Conservation (phyloP, 768 basidiomycete species). For the Collybia sp. region DNA sequence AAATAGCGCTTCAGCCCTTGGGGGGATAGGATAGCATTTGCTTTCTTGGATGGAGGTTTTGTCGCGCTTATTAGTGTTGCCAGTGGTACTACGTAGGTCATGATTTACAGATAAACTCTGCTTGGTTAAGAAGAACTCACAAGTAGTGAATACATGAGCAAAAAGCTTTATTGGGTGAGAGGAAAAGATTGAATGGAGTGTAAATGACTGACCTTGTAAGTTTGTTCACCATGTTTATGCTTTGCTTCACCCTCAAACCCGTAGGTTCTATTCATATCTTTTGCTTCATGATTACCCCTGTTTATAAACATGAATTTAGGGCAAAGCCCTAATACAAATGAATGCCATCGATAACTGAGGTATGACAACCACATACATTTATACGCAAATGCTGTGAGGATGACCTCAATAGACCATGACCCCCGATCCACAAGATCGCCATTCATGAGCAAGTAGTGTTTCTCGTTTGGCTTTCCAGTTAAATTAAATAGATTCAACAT, state of each 20-base stretch:
- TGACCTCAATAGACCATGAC: constrained; percentile 93
- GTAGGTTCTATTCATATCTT: constrained; percentile 94
- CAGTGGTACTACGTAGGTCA: constrained; percentile 67
- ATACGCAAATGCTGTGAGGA: constrained; percentile 88
- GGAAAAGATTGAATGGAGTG: neutral
- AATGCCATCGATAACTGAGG: constrained; percentile 2
- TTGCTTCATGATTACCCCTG: constrained; percentile 94
- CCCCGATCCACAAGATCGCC: constrained; percentile 97
- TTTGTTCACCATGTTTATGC: constrained; percentile 93
- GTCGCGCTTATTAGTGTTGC: constrained; percentile 82
- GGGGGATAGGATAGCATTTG: constrained; percentile 66
- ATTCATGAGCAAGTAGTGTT: constrained; percentile 88
- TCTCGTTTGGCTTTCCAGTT: constrained; percentile 79
- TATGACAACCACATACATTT: constrained; percentile 63
- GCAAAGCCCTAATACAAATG: constrained; percentile 69
- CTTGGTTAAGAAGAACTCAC: constrained; percentile 40
- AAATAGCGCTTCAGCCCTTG: constrained; percentile 87
- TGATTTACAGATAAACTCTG: neutral
- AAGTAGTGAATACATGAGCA: constrained; percentile 86
- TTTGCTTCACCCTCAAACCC: constrained; percentile 96
- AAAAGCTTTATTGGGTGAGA: constrained; percentile 56
- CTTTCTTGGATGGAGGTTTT: constrained; percentile 40
- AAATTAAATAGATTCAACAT: constrained; percentile 81
- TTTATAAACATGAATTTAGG: constrained; percentile 90
- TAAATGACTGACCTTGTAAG: constrained; percentile 65